Percentiles rank a stretch among this genome's conserved stretches.
phyloP scores from a whole-genome alignment of 441 rosid species.

The Populus hybrid region DNA sequence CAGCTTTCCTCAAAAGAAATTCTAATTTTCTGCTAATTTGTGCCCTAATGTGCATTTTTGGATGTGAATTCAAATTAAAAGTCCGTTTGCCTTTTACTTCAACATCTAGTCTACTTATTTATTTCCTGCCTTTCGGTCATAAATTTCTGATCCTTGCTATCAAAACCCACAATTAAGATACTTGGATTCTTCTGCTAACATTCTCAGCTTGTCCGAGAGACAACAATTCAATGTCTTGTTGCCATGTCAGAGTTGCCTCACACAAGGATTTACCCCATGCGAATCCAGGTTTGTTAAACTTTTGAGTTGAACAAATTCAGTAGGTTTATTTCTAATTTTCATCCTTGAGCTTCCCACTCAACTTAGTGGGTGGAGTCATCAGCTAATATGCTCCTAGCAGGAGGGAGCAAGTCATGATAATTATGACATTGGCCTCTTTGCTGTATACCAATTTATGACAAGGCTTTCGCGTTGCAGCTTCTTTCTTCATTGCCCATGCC shows the following conservation, averaged over 20 bases:
- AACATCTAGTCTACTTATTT: too few species aligned
- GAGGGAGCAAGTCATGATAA: not conserved
- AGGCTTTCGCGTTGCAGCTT: not conserved
- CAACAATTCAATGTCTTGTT: conserved; percentile 76
- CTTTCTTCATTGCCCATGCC: not conserved
- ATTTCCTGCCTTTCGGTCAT: not conserved
- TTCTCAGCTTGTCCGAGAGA: conserved; percentile 74
- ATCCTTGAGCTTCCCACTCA: not conserved
- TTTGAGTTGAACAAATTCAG: not conserved
- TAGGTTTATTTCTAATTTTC: not conserved
- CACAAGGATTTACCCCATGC: conserved; percentile 65
- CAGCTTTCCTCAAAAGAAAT: not conserved
- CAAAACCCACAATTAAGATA: not conserved
- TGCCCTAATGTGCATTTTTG: not conserved
- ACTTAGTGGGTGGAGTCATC: not conserved
- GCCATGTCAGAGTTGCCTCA: conserved; percentile 71
- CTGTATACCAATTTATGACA: not conserved
- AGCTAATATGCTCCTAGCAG: not conserved
- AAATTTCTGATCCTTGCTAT: not conserved
- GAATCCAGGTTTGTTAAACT: conserved; percentile 54
- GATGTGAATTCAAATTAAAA: not conserved
- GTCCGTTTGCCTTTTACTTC: not conserved
- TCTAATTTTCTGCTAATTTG: not conserved
- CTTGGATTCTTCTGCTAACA: not conserved
- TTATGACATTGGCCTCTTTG: not conserved